phyloP scores from a whole-genome alignment of 148 eudicot species.

The Nepenthes gracilis region DNA sequence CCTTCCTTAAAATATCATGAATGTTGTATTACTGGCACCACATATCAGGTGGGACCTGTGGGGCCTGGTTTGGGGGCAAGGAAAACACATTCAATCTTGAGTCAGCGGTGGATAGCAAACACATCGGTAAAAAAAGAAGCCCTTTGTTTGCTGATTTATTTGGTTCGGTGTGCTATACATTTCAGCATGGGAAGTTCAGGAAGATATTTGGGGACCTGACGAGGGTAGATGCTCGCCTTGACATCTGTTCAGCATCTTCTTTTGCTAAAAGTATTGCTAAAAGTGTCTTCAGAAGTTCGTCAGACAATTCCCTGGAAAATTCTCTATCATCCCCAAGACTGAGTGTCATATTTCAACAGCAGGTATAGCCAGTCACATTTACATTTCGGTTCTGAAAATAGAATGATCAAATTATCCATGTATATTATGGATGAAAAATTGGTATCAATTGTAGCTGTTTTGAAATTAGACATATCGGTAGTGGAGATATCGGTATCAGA shows the following conservation, averaged over 20 bases:
- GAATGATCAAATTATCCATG: too few relatives aligned
- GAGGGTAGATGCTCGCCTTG: constrained; percentile 72
- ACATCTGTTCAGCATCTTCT: constrained; percentile 50
- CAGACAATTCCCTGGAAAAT: constrained; percentile 15
- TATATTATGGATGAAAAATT: too few relatives aligned
- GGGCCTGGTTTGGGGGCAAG: constrained; percentile 42
- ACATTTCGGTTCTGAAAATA: too few relatives aligned
- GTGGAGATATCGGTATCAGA: too few relatives aligned
- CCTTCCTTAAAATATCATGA: too few relatives aligned
- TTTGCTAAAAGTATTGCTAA: constrained; percentile 34
- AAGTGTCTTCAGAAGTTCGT: constrained; percentile 17
- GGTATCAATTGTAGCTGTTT: too few relatives aligned
- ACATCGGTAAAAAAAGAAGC: constrained; percentile 15
- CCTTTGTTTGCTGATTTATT: constrained; percentile 67
- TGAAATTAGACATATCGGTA: too few relatives aligned
- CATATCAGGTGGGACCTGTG: constrained; percentile 47
- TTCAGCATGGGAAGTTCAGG: constrained; percentile 70
- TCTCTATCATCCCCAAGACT: constrained; percentile 45
- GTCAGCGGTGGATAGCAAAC: neutral
- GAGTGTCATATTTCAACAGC: constrained; percentile 62
- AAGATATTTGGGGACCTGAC: constrained; percentile 49
- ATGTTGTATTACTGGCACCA: too few relatives aligned
- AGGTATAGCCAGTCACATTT: constrained; percentile 26
- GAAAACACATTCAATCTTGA: constrained; percentile 9
- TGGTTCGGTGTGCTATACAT: constrained; percentile 64